phyloP scores from a whole-genome alignment of 345 rosid genomes.

The Cardamine occulta region DNA sequence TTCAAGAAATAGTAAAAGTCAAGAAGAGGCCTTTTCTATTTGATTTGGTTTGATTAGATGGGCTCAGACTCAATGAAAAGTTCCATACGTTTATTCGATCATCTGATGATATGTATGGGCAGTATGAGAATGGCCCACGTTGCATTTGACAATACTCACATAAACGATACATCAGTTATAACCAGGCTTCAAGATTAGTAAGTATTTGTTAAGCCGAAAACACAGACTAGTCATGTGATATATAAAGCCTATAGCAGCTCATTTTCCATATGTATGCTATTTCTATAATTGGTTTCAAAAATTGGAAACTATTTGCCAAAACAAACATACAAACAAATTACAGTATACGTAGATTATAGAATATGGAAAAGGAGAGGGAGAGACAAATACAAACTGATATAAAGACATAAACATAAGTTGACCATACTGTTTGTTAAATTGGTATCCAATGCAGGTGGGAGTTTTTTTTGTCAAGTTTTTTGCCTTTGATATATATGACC shows the following conservation, averaged over 20 bases:
- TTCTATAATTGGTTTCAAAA: slow-evolving; percentile 10
- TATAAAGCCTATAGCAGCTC: neutral
- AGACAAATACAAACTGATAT: slow-evolving; percentile 33
- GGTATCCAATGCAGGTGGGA: slow-evolving; percentile 44
- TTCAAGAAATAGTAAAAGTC: neutral
- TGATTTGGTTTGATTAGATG: neutral
- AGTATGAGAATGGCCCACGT: neutral
- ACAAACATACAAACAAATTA: slow-evolving; percentile 15
- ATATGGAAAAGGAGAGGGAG: slow-evolving; percentile 28
- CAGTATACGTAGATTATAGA: neutral
- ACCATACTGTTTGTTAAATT: slow-evolving; percentile 46
- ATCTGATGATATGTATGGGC: slow-evolving; percentile 5
- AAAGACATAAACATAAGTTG: slow-evolving; percentile 40
- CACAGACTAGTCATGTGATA: slow-evolving; percentile 1
- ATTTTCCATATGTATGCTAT: neutral
- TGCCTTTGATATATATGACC: slow-evolving; percentile 20
- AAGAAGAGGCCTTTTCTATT: neutral
- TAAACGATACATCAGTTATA: neutral
- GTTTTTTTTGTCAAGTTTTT: neutral
- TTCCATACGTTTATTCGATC: neutral
- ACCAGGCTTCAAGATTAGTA: neutral
- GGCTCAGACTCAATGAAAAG: slow-evolving; percentile 12
- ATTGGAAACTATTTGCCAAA: neutral
- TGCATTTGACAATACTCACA: neutral
- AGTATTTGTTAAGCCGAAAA: neutral